phyloP scores from a whole-genome alignment of 768 basidiomycete genomes.

The Piloderma croceum region DNA sequence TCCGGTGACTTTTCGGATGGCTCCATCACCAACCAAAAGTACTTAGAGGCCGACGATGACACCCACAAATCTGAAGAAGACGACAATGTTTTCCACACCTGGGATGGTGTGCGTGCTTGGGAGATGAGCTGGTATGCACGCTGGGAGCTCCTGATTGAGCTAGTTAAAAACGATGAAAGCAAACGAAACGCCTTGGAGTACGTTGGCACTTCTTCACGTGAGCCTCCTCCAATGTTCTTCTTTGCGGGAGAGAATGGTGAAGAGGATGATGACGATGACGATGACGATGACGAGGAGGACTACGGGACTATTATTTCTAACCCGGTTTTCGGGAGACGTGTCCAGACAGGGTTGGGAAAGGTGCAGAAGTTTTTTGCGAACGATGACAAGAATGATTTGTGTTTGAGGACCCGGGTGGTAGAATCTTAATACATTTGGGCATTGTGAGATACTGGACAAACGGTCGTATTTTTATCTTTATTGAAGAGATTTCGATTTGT shows the following conservation, averaged over 20 bases:
- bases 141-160: constrained; percentile 47
- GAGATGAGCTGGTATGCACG: constrained; percentile 47
- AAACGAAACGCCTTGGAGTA: constrained; percentile 4
- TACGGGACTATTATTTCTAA: constrained; percentile 19
- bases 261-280: constrained; percentile 9
- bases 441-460: too few species aligned
- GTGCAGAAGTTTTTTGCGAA: constrained; percentile 20
- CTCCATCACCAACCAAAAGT: constrained; percentile 1
- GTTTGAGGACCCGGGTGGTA: too few species aligned
- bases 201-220: neutral
- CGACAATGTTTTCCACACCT: neutral
- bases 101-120: constrained; percentile 27
- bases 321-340: constrained; percentile 13
- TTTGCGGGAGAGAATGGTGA: constrained; percentile 19
- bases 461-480: too few species aligned
- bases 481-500: too few species aligned
- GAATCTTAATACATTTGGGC: too few species aligned
- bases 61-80: constrained; percentile 5
- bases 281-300: constrained; percentile 17
- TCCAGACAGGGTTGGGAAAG: constrained; percentile 22
- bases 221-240: constrained; percentile 11
- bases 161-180: constrained; percentile 29
- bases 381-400: too few species aligned
- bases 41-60: constrained; percentile 11
- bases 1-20: constrained; percentile 28